Evolutionary conservation across 805 yeast species (phyloP).

Genomic region (Wickerhamiella cacticola): DNA sequence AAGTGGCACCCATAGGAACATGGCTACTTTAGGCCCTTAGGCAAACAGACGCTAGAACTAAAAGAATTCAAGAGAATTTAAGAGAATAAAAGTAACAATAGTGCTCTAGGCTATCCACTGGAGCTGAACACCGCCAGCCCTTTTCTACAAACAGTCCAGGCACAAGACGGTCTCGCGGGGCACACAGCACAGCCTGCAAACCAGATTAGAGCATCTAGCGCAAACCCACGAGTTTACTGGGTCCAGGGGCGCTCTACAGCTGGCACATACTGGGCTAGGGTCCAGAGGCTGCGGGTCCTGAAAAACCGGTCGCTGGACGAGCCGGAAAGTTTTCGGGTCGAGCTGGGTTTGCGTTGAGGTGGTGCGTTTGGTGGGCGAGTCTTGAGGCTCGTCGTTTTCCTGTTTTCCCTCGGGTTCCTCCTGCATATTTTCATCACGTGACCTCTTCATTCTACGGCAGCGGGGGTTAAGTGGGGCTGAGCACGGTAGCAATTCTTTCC

Average conservation of each 20-base stretch:
- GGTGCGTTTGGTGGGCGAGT: neutral
- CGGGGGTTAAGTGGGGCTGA: slow-evolving; percentile 4
- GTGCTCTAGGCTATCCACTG: too few species aligned
- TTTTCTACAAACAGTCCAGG: slow-evolving; percentile 15
- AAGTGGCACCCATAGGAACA: too few species aligned
- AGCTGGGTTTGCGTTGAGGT: neutral
- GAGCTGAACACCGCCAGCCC: too few species aligned
- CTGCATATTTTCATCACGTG: slow-evolving; percentile 12
- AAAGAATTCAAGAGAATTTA: too few species aligned
- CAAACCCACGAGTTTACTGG: slow-evolving; percentile 15
- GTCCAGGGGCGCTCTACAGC: slow-evolving; percentile 12
- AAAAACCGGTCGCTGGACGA: slow-evolving; percentile 4
- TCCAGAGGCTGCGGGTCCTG: neutral
- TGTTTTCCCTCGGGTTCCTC: too few species aligned
- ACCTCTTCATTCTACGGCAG: slow-evolving; percentile 12
- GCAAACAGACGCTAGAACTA: too few species aligned
- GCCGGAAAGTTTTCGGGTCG: slow-evolving; percentile 3
- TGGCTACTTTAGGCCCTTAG: too few species aligned
- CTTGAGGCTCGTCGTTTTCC: slow-evolving; percentile 1
- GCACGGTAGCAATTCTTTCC: slow-evolving; percentile 2
- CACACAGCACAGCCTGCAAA: slow-evolving; percentile 20
- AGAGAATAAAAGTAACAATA: too few species aligned
- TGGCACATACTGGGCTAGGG: slow-evolving; percentile 11
- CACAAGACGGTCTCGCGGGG: slow-evolving; percentile 15
- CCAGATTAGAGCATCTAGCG: slow-evolving; percentile 12